Conservation (phyloP, 1,139 yeast genomes). For the Trichomonascaceae sp. region DNA sequence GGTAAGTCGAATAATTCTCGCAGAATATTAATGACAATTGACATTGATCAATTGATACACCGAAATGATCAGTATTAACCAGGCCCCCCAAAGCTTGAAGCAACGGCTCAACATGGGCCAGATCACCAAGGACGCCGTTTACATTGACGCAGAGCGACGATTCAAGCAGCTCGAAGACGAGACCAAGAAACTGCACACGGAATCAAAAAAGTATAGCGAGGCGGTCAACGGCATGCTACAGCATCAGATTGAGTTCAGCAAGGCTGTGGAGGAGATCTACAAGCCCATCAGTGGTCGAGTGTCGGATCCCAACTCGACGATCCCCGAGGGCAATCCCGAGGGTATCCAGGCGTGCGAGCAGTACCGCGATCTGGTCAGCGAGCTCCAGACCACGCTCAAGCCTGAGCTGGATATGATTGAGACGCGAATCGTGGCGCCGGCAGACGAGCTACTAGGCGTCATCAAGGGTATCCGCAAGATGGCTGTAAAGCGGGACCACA, state of each 20-base stretch:
- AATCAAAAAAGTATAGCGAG: slow-evolving; percentile 73
- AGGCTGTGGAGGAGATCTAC: slow-evolving; percentile 89
- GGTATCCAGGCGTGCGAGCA: slow-evolving; percentile 92
- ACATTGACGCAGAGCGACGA: slow-evolving; percentile 88
- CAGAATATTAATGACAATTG: too few relatives aligned
- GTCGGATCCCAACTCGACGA: slow-evolving; percentile 75
- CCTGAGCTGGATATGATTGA: slow-evolving; percentile 93
- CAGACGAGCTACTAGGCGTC: slow-evolving; percentile 76
- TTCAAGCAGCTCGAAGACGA: slow-evolving; percentile 84
- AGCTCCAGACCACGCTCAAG: slow-evolving; percentile 68
- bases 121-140: slow-evolving; percentile 73
- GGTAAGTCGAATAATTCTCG: slow-evolving; percentile 18
- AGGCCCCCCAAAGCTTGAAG: slow-evolving; percentile 39
- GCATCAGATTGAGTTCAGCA: slow-evolving; percentile 85
- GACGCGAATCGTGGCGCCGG: slow-evolving; percentile 78
- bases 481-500: slow-evolving; percentile 92
- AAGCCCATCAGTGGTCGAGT: slow-evolving; percentile 89
- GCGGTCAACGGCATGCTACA: slow-evolving; percentile 91
- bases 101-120: slow-evolving; percentile 44
- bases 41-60: too few relatives aligned
- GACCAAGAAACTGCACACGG: slow-evolving; percentile 81
- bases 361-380: slow-evolving; percentile 76
- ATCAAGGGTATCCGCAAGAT: slow-evolving; percentile 77
- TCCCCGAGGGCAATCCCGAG: slow-evolving; percentile 89
- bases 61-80: slow-evolving; percentile 4